Evolutionary conservation across 1,284 basidiomycete genomes (phyloP).

Genomic region (Sanghuangporus weigelae): DNA sequence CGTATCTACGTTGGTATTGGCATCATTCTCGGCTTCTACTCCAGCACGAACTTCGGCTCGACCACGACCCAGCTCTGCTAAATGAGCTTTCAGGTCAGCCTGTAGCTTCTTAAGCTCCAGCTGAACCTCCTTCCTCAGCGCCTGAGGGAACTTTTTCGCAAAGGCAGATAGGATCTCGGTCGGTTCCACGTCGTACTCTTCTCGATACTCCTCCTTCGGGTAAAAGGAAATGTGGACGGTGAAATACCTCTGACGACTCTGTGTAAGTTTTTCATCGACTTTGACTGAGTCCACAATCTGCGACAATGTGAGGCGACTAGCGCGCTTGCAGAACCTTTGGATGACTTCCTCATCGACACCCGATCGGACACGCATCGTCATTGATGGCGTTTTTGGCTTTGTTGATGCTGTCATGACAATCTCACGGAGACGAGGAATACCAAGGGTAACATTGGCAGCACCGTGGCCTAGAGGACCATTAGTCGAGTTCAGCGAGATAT

Average conservation of each 20-base stretch:
- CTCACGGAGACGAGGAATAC: conserved; percentile 97
- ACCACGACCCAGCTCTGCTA: conserved; percentile 80
- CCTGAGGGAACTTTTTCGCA: conserved; percentile 74
- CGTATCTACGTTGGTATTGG: conserved; percentile 41
- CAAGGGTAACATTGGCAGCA: conserved; percentile 98
- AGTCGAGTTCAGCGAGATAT: not conserved
- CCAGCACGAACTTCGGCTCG: conserved; percentile 39
- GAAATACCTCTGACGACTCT: conserved; percentile 78
- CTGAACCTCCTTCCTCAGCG: conserved; percentile 83
- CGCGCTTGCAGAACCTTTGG: conserved; percentile 85
- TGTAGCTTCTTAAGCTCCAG: conserved; percentile 84
- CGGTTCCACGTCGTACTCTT: conserved; percentile 81
- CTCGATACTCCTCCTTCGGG: conserved; percentile 78
- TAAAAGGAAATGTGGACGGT: conserved; percentile 84
- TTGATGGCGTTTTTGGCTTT: conserved; percentile 98
- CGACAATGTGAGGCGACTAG: conserved; percentile 82
- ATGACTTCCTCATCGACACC: conserved; percentile 55
- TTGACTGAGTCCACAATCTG: conserved; percentile 85
- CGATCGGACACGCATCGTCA: conserved; percentile 76
- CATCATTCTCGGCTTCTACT: conserved; percentile 40
- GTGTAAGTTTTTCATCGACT: conserved; percentile 77
- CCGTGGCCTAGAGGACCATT: conserved; percentile 72
- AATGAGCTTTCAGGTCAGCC: conserved; percentile 78
- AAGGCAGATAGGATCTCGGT: conserved; percentile 75
- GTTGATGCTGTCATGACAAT: conserved; percentile 99